A percentile compares a stretch with the other conserved stretches of the same genome.
Conservation (phyloP, 2,329 filamentous ascomycete genomes). For the Trichothecium sympodiale region DNA sequence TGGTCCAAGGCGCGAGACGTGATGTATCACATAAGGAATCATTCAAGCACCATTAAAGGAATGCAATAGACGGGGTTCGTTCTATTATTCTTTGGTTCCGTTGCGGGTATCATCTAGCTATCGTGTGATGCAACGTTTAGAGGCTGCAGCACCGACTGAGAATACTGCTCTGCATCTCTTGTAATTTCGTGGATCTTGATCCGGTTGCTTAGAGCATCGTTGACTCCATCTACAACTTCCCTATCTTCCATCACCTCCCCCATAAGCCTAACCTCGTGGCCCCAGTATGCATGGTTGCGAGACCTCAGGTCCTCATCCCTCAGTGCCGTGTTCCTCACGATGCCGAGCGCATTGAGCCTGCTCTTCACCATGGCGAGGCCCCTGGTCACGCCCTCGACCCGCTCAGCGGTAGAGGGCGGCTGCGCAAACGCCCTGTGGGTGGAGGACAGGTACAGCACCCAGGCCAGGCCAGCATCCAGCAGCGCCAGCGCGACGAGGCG, state of each 20-base stretch:
- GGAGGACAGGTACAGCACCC: conserved; percentile 60
- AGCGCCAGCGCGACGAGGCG: conserved; percentile 54
- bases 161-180: conserved; percentile 53
- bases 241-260: conserved; percentile 67
- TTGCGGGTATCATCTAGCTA: no score
- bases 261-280: conserved; percentile 62
- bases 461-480: conserved; percentile 53
- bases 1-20: no score
- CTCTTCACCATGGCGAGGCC: conserved; percentile 48
- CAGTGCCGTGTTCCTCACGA: conserved; percentile 70
- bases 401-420: conserved; percentile 50
- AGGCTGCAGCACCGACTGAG: conserved; percentile 28
- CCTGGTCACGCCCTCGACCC: conserved; percentile 49
- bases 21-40: no score
- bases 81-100: no score
- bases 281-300: conserved; percentile 66
- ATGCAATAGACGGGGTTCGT: no score
- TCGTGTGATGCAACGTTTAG: conserved; percentile 6
- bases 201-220: conserved; percentile 52
- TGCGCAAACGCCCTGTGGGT: conserved; percentile 69
- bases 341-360: conserved; percentile 60
- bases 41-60: no score
- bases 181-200: conserved; percentile 52
- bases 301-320: conserved; percentile 61
- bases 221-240: conserved; percentile 61